Evolutionary conservation across 768 basidiomycete species (phyloP).

Genomic region (Leucocoprinus sp.): DNA sequence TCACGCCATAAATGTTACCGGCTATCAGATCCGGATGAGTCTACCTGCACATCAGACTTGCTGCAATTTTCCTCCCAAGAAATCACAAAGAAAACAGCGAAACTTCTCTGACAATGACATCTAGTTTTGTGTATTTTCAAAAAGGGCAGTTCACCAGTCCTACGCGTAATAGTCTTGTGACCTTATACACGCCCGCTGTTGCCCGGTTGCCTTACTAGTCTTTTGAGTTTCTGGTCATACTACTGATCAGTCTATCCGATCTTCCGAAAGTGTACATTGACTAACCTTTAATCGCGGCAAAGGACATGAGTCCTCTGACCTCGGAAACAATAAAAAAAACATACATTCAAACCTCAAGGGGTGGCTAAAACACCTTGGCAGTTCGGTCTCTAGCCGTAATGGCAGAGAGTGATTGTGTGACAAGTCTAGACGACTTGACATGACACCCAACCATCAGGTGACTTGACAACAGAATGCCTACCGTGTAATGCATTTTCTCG

Average conservation of each 20-base stretch:
- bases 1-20: constrained; percentile 5
- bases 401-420: too few species aligned
- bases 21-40: constrained; percentile 7
- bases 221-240: constrained; percentile 7
- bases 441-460: not conserved
- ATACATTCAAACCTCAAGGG: not conserved
- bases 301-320: too few species aligned
- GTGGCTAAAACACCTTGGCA: constrained; percentile 1
- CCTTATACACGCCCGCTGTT: not conserved
- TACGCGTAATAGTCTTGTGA: constrained; percentile 12
- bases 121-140: constrained; percentile 3
- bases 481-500: not conserved
- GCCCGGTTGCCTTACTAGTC: constrained; percentile 5
- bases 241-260: constrained; percentile 3
- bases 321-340: too few species aligned
- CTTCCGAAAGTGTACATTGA: not conserved
- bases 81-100: constrained; percentile 6
- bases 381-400: too few species aligned
- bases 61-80: not conserved
- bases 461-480: not conserved
- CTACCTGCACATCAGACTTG: not conserved
- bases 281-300: not conserved
- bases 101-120: constrained; percentile 6
- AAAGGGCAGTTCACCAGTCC: not conserved
- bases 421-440: too few species aligned